phyloP scores from a whole-genome alignment of 495 filamentous ascomycete genomes.

The Talaromyces stipitatus region DNA sequence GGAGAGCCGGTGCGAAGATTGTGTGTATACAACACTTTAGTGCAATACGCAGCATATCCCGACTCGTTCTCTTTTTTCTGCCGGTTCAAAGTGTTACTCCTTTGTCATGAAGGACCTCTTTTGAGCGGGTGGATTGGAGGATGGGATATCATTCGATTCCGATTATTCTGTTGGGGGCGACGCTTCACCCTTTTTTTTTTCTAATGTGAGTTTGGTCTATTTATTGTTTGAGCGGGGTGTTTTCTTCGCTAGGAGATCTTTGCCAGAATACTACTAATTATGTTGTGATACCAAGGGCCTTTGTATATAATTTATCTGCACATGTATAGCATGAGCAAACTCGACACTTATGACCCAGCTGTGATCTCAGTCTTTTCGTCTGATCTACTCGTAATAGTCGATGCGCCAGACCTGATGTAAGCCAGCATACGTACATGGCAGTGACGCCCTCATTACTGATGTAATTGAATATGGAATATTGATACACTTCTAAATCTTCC shows the following conservation, averaged over 20 bases:
- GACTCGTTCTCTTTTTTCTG: neutral
- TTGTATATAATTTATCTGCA: neutral
- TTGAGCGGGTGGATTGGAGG: conserved; percentile 20
- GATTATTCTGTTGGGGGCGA: conserved; percentile 88
- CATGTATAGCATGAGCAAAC: no score
- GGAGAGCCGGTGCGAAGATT: conserved; percentile 92
- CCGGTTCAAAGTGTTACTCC: conserved; percentile 30
- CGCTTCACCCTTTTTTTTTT: conserved; percentile 57
- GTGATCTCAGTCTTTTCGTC: no score
- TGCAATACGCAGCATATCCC: conserved; percentile 93
- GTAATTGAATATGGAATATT: neutral
- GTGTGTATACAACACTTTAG: conserved; percentile 86
- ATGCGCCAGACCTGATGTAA: no score
- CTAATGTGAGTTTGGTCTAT: conserved; percentile 51
- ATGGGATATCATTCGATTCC: conserved; percentile 90
- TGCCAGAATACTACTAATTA: conserved; percentile 9
- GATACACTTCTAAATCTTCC: neutral
- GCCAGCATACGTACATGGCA: no score
- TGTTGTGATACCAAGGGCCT: neutral
- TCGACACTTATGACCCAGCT: no score
- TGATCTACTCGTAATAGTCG: no score
- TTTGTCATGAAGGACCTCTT: conserved; percentile 9
- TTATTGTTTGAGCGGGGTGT: neutral
- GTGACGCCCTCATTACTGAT: no score
- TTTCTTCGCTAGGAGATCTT: neutral